Conservation (phyloP, 345 rosid species). For the Eutrema heterophyllum region DNA sequence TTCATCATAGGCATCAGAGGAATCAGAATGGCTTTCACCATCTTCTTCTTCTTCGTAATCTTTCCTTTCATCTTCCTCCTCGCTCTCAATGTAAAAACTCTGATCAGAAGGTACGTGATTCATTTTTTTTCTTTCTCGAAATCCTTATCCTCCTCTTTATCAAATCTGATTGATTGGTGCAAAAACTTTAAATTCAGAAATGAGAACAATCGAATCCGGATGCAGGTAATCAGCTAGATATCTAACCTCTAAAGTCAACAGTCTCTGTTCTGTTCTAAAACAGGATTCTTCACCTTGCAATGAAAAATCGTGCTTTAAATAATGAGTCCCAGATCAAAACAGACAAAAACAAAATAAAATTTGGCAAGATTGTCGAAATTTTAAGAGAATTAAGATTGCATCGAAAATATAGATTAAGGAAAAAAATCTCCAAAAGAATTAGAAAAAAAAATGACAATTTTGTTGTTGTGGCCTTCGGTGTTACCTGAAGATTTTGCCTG, state of each 20-base stretch:
- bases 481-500: slow-evolving; percentile 16
- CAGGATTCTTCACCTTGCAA: neutral
- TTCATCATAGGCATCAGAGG: slow-evolving; percentile 46
- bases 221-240: neutral
- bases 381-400: neutral
- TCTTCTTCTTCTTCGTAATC: slow-evolving; percentile 39
- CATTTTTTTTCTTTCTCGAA: slow-evolving; percentile 36
- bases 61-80: slow-evolving; percentile 69
- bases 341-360: neutral
- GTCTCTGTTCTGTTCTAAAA: slow-evolving; percentile 21
- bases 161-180: neutral
- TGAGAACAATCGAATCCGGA: neutral
- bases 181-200: neutral
- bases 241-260: slow-evolving; percentile 21
- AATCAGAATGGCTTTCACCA: slow-evolving; percentile 53
- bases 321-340: neutral
- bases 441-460: neutral
- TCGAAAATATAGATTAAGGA: neutral
- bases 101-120: slow-evolving; percentile 86
- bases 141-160: neutral
- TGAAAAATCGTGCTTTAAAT: neutral
- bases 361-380: slow-evolving; percentile 9
- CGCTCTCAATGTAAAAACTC: slow-evolving; percentile 84
- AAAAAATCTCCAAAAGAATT: neutral
- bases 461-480: neutral